Base-by-base conservation (phyloP, 1,284 basidiomycete species). In the Neonothopanus nambi region DNA sequence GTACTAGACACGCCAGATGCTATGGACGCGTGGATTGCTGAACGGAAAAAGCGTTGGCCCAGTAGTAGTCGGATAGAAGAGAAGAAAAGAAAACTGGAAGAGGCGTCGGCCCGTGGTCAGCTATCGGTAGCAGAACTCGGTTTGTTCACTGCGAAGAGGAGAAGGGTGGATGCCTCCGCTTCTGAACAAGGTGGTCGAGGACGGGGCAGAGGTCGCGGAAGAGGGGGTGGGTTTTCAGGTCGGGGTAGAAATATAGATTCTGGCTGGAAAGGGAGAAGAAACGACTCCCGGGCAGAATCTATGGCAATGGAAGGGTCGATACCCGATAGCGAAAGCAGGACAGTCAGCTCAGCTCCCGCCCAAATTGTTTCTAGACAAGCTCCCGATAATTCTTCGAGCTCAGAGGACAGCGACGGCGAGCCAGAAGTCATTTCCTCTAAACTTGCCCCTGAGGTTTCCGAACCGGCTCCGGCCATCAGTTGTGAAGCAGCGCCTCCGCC, bases 11-110 rank as follows among this genome's bases (percentile, higher is more conserved):
- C 89, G 1, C 89, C 89, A 6, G 93, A 94, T 65, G 82, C 86
- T 13, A 77, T 97, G 54, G 83, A 82, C 11, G 81, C 80, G 37
- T 98, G 95, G 95, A 82, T 95, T 50, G 85, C 81, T 26, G 94
- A 97, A 63, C 84, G 95, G 42, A 93, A 83, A 70, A 84, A 83
- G 57, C 82, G 89, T 17, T 98, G 89, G 77, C 95, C 95, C 3
- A 90, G 85, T 13, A 68, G 77, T 13, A 65, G 75, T 45, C 80
- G 84, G 17, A 77, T 92, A 1, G 81, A 82, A 54, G 91, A 95
- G 47, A 95, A 93, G 77, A 87, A 80, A 68, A 77, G 77, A 65
- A 91, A 82, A 67, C 71, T 77, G 30, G 80, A 86, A 53, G 91
- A 93, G 57, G 92, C 93, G 4, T 71, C 84, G 33, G 85, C 85